Conservation (phyloP, 2,329 filamentous ascomycete species). For the Colletotrichum magnum region DNA sequence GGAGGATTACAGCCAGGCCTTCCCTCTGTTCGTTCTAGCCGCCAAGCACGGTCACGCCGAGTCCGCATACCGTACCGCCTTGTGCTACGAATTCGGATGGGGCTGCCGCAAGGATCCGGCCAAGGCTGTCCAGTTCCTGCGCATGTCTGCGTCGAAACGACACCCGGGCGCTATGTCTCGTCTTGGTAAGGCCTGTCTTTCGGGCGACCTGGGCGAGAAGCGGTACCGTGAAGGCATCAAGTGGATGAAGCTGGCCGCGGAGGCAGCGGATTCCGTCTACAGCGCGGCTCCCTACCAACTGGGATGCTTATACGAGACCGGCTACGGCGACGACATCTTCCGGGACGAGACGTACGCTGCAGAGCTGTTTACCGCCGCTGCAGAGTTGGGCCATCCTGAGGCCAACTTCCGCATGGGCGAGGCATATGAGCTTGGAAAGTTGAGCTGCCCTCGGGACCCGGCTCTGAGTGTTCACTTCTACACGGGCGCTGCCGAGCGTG, state of each 20-base stretch:
- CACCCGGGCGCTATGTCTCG: conserved; percentile 96
- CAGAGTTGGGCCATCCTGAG: conserved; percentile 89
- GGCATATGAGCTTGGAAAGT: conserved; percentile 92
- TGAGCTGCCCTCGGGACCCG: conserved; percentile 90
- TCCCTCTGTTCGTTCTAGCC: conserved; percentile 91
- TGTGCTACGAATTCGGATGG: conserved; percentile 99
- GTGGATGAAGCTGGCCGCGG: conserved; percentile 94
- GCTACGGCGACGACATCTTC: conserved; percentile 96
- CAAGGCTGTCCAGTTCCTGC: conserved; percentile 94
- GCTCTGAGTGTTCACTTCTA: conserved; percentile 98
- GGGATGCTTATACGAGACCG: conserved; percentile 88
- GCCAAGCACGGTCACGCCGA: conserved; percentile 98
- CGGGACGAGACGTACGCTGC: conserved; percentile 91
- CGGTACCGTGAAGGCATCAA: conserved; percentile 93
- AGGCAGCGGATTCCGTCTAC: conserved; percentile 92
- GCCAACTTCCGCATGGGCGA: conserved; percentile 93
- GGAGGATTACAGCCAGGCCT: conserved; percentile 91
- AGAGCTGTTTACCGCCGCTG: conserved; percentile 93
- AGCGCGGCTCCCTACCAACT: conserved; percentile 94
- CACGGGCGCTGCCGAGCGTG: conserved; percentile 88
- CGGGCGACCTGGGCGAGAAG: conserved; percentile 89
- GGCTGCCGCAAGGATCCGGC: conserved; percentile 90
- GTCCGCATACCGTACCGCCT: conserved; percentile 90
- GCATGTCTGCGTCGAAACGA: conserved; percentile 90
- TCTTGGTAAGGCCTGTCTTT: conserved; percentile 90